Base-by-base conservation (phyloP, 1,139 yeast genomes). In the Trichomonascaceae sp. region DNA sequence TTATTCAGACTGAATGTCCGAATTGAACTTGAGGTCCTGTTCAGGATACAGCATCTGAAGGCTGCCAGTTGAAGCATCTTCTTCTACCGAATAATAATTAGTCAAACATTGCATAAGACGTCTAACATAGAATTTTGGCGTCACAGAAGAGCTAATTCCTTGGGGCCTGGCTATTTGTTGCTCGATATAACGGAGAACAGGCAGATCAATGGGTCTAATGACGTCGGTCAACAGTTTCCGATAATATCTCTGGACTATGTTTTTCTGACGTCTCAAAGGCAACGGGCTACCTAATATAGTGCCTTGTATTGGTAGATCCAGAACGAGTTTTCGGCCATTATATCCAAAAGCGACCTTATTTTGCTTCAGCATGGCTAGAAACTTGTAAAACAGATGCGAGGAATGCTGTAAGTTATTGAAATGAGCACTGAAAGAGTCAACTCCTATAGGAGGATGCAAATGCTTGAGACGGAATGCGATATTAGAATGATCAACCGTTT, bases 201-300 rank as follows among this genome's bases (percentile, higher is more conserved):
- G 44, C 7, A 57, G 56, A 48, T 61, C 61, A 13, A 60, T 54
- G 1, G 67, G 67, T 38, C 45, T 46, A 7, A 55, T 53, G 36
- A 53, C 54, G 39, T 56, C 58, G n/a, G 50, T 32, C 43, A 59
- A 43, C 15, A 61, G 48, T 5, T 43, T 46, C 9, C 45, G 22
- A 53, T 60, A 58, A 8, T 56, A 46, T 36, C 56, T 56, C 17
- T 48, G 39, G 7, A 64, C 53, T 5, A 47, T 18, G 50, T 63
- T 64, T 47, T 53, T 50, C 48, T 58, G 58, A 15, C 66, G 51
- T 36, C 50, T 32, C n/a, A 47, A 41, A 3, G 65, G 63, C 43
- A 63, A 49, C 1, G 58, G 58, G 1, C 43, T 49, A 15, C 67
- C 67, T 9, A 57, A 49, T 2, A 60, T 52, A 1, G 67, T 59